Conservation (phyloP, 345 rosid species). For the Sapria himalayana region DNA sequence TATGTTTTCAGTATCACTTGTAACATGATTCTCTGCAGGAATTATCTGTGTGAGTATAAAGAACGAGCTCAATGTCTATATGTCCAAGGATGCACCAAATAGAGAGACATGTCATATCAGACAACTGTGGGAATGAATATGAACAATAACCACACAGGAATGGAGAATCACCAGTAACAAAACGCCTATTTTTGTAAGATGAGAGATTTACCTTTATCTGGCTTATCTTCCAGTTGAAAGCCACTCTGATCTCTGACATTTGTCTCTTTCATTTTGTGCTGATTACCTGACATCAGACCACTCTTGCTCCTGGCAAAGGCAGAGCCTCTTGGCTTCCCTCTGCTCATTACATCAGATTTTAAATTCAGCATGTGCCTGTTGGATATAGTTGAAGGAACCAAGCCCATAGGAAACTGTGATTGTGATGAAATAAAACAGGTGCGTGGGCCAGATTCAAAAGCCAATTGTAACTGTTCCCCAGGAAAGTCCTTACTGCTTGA, state of each 20-base stretch:
- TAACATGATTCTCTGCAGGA: conserved; percentile 16
- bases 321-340: conserved; percentile 26
- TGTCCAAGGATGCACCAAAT: not conserved
- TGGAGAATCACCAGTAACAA: not conserved
- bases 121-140: not conserved
- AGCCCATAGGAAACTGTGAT: conserved; percentile 9
- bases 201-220: conserved; percentile 29
- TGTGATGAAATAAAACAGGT: conserved; percentile 8
- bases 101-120: no score
- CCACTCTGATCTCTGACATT: conserved; percentile 14
- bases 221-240: conserved; percentile 10
- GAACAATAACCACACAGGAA: not conserved
- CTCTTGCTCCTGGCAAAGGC: conserved; percentile 20
- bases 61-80: conserved; percentile 1
- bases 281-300: conserved; percentile 15
- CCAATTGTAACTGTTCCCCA: conserved; percentile 8
- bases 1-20: conserved; percentile 13
- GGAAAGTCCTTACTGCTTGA: conserved; percentile 12
- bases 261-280: conserved; percentile 19
- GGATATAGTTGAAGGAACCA: conserved; percentile 16
- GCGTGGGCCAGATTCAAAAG: conserved; percentile 12
- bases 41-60: conserved; percentile 5
- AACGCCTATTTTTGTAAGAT: not conserved
- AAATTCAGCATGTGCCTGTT: conserved; percentile 13
- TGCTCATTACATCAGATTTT: conserved; percentile 26